phyloP scores from a whole-genome alignment of 2,329 filamentous ascomycete species.

The Blastomyces emzantsi region DNA sequence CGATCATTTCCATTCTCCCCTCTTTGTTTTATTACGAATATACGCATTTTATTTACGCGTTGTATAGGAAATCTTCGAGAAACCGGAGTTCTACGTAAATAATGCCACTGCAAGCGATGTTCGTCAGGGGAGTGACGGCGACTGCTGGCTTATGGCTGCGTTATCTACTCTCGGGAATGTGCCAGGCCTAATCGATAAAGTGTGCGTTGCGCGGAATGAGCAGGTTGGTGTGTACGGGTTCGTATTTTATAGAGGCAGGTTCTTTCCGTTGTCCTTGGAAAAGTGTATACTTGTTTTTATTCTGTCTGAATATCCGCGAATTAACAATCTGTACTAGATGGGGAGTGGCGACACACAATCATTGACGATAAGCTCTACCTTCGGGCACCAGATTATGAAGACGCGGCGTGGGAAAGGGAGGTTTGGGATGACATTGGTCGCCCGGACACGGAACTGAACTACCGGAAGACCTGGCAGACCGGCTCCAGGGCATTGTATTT shows the following conservation, averaged over 20 bases:
- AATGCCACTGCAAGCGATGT: constrained; percentile 69
- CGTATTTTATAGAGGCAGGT: constrained; percentile 62
- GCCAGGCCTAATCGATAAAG: constrained; percentile 57
- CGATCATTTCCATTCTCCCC: constrained; percentile 11
- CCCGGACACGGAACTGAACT: constrained; percentile 61
- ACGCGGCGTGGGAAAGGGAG: constrained; percentile 63
- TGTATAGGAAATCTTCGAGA: constrained; percentile 63
- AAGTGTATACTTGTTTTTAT: neutral
- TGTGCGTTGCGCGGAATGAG: constrained; percentile 65
- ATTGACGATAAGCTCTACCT: constrained; percentile 87
- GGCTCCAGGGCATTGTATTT: constrained; percentile 72
- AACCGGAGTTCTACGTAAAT: constrained; percentile 67
- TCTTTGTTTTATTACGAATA: constrained; percentile 15
- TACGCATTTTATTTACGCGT: constrained; percentile 13
- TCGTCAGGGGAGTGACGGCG: constrained; percentile 65
- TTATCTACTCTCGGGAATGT: constrained; percentile 69
- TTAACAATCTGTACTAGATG: constrained; percentile 43
- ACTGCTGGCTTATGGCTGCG: constrained; percentile 81
- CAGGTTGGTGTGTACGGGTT: constrained; percentile 75
- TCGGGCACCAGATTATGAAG: constrained; percentile 72
- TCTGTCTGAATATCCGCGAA: neutral
- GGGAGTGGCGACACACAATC: constrained; percentile 86
- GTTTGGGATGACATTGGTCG: constrained; percentile 67
- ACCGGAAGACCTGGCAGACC: constrained; percentile 61
- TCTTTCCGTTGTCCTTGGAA: neutral